A percentile compares a stretch with the other conserved stretches of the same genome.
These are phyloP conservation scores for Handroanthus guayacan DNA, from an alignment of 257 asterid genomes.

Conservation along the genomic window DNA sequence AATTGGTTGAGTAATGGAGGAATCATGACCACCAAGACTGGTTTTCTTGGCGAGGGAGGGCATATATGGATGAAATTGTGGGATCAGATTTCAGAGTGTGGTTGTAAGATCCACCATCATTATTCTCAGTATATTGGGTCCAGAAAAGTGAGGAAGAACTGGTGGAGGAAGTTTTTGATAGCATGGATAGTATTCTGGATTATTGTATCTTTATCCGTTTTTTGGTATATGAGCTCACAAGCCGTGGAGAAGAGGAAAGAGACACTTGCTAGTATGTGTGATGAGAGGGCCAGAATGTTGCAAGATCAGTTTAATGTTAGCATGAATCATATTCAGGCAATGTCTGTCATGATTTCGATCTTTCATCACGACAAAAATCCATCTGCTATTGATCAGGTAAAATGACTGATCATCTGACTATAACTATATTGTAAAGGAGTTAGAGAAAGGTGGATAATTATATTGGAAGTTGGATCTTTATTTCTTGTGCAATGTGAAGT, in stretches of 20 bases:
- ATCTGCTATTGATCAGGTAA: conserved; percentile 95
- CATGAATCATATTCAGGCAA: conserved; percentile 94
- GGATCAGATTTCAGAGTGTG: conserved; percentile 61
- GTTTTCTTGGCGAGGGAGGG: conserved; percentile 61
- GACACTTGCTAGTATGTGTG: conserved; percentile 89
- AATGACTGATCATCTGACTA: background rate
- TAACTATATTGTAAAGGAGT: background rate
- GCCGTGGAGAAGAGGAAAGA: conserved; percentile 84
- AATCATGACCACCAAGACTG: conserved; percentile 69
- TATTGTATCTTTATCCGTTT: conserved; percentile 47
- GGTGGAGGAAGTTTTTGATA: conserved; percentile 66
- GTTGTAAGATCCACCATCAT: conserved; percentile 60
- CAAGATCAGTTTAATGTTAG: conserved; percentile 98
- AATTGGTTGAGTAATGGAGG: conserved; percentile 73
- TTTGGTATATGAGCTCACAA: conserved; percentile 63
- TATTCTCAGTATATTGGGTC: conserved; percentile 61
- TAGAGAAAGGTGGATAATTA: background rate
- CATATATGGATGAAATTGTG: conserved; percentile 65
- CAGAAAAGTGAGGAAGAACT: conserved; percentile 58
- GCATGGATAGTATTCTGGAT: conserved; percentile 59
- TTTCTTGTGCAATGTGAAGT: background rate
- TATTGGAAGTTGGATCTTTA: background rate
- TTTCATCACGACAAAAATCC: conserved; percentile 90
- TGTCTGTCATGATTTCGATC: conserved; percentile 91
- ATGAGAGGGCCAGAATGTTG: conserved; percentile 96